Conservation (phyloP, 768 basidiomycete species). For the Collybia nuda region DNA sequence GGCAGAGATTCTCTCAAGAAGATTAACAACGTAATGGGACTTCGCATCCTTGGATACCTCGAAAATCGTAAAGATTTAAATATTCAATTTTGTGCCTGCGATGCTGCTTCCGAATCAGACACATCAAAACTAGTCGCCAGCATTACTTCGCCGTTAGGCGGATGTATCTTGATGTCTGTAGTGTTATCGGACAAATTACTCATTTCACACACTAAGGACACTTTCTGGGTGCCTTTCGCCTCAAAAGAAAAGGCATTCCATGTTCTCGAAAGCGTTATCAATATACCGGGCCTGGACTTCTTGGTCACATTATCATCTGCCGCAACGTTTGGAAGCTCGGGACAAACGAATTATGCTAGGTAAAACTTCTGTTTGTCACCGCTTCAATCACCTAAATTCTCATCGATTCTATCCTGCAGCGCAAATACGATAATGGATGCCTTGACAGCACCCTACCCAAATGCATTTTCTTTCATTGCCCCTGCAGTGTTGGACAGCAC, state of each 20-base stretch:
- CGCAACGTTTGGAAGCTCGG: slow-evolving; percentile 30
- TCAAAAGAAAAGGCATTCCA: slow-evolving; percentile 27
- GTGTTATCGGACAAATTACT: slow-evolving; percentile 30
- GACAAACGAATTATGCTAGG: slow-evolving; percentile 39
- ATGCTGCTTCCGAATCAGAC: slow-evolving; percentile 22
- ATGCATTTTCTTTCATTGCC: slow-evolving; percentile 30
- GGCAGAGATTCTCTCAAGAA: slow-evolving; percentile 24
- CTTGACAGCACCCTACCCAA: slow-evolving; percentile 17
- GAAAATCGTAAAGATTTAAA: slow-evolving; percentile 23
- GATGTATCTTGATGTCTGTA: slow-evolving; percentile 30
- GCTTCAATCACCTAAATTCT: not conserved
- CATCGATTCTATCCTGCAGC: slow-evolving; percentile 14
- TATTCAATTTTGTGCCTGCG: slow-evolving; percentile 27
- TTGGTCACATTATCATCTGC: slow-evolving; percentile 33
- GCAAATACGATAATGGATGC: slow-evolving; percentile 32
- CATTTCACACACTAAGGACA: slow-evolving; percentile 25
- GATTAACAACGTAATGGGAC: slow-evolving; percentile 20
- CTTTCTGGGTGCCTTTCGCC: slow-evolving; percentile 23
- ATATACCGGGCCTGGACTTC: slow-evolving; percentile 31
- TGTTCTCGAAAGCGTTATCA: slow-evolving; percentile 20
- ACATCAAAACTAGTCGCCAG: slow-evolving; percentile 18
- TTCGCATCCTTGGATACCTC: slow-evolving; percentile 27
- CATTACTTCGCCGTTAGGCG: slow-evolving; percentile 24
- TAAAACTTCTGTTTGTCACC: slow-evolving; percentile 8
- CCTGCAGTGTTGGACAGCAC: slow-evolving; percentile 28